Conservation (phyloP, 139 green algal species). For the Coelastrella sp. region DNA sequence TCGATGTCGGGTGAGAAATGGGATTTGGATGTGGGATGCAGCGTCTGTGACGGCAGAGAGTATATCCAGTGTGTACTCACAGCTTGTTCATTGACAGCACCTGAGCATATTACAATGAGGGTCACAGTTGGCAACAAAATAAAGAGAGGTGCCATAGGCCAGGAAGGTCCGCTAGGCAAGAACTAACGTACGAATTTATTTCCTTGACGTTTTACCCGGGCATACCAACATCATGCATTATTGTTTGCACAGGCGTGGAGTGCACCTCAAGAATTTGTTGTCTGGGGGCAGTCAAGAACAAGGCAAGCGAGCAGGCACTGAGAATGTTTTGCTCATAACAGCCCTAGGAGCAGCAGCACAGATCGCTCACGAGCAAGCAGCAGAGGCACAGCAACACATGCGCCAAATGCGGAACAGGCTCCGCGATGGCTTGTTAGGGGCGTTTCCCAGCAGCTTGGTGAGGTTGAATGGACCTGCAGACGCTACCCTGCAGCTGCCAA, state of each 20-base stretch:
- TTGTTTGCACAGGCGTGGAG: slow-evolving; percentile 51
- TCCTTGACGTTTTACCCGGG: too few relatives aligned
- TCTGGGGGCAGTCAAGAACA: slow-evolving; percentile 68
- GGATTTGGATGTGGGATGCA: background rate
- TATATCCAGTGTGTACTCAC: too few relatives aligned
- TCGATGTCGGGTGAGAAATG: slow-evolving; percentile 70
- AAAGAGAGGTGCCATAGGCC: too few relatives aligned
- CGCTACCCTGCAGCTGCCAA: slow-evolving; percentile 68
- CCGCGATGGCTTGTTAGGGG: slow-evolving; percentile 55
- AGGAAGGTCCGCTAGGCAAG: too few relatives aligned
- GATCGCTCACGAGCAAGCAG: slow-evolving; percentile 60
- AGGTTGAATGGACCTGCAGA: slow-evolving; percentile 74
- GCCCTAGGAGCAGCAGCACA: slow-evolving; percentile 80
- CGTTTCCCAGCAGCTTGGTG: slow-evolving; percentile 52
- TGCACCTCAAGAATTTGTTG: slow-evolving; percentile 65
- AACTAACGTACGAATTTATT: too few relatives aligned
- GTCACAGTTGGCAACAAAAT: too few relatives aligned
- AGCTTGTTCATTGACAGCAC: too few relatives aligned
- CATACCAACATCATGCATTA: background rate
- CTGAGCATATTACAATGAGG: too few relatives aligned
- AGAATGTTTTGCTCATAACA: slow-evolving; percentile 78
- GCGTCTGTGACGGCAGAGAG: background rate
- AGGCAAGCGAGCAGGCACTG: slow-evolving; percentile 73
- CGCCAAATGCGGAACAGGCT: slow-evolving; percentile 59
- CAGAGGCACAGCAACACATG: slow-evolving; percentile 60